Evolutionary conservation across 1,284 basidiomycete species (phyloP), one percentile per base, ranked within the genome.

Genomic region (Neonothopanus nambi): DNA sequence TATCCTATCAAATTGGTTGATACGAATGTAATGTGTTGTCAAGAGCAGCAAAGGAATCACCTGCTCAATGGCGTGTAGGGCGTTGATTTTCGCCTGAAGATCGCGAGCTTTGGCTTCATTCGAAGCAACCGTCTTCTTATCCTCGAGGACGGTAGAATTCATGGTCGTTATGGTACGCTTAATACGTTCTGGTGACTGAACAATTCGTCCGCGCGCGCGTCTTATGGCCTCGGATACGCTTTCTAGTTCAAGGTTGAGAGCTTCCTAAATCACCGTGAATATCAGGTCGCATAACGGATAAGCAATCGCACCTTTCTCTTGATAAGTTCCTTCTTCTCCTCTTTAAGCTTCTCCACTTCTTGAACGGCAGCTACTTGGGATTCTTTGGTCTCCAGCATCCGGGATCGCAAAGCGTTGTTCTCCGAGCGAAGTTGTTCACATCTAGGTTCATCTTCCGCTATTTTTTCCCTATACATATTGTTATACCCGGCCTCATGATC

Each of bases 181-280:
- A 61, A 94, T 87, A 35, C 93, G 80, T 42, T 95, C 92, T 0
- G 92, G 92, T 0, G 91, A 93, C 62, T 91, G 90, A 1, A 95
- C 91, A 54, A 95, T 87, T 26, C 91, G 83, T 11, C 82, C 73
- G 45, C 83, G 79, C 0, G 84, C 83, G 41, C 84, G 78, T 8
- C 73, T 69, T 53, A 88, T 84, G 39, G 75, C 71, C 49, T 90
- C 86, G 40, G 78, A 72, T 23, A 82, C 70, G 40, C 76, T 74
- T n/a, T 78, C 70, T 7, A 82, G 74, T 45, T 88, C 85, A 1
- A 70, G 71, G 54, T 79, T 80, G 6, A 90, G 67, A 40, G 67
- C 73, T 73, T 88, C 85, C 82, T 87, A 56, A 28, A 39, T 35
- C 21, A 57, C 18, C 41, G 13, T 54, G 36, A 23, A 33, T 41